phyloP scores from a whole-genome alignment of 2,329 filamentous ascomycete species.

The Sarocladium kiliense region DNA sequence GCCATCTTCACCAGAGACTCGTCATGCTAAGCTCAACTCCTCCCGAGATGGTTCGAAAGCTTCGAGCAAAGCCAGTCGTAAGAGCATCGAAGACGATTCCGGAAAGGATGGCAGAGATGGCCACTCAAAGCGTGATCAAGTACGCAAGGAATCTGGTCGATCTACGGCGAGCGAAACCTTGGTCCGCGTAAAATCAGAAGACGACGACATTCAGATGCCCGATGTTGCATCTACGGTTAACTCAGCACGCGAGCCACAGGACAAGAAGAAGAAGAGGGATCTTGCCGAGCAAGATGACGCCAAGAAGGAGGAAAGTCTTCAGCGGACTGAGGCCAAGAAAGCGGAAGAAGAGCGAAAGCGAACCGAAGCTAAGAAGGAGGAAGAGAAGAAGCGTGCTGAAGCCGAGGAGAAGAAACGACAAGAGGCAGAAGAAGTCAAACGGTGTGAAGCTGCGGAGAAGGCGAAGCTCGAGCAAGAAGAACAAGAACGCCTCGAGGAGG shows the following conservation, averaged over 20 bases:
- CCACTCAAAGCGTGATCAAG: conserved; percentile 29
- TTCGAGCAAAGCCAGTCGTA: conserved; percentile 3
- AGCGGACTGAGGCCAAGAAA: conserved; percentile 24
- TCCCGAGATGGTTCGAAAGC: conserved; percentile 29
- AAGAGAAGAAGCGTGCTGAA: conserved; percentile 15
- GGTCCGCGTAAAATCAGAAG: conserved; percentile 54
- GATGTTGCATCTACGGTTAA: conserved; percentile 34
- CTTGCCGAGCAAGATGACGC: conserved; percentile 25
- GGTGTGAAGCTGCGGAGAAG: conserved; percentile 26
- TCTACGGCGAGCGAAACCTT: conserved; percentile 37
- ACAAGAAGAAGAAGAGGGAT: conserved; percentile 27
- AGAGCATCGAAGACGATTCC: conserved; percentile 37
- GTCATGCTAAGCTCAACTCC: conserved; percentile 17
- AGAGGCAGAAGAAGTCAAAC: conserved; percentile 12
- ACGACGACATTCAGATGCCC: conserved; percentile 50
- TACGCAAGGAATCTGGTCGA: conserved; percentile 38
- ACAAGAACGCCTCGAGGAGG: conserved; percentile 9
- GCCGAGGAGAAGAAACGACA: conserved; percentile 12
- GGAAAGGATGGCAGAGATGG: background rate
- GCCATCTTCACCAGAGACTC: conserved; percentile 35
- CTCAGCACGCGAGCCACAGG: conserved; percentile 28
- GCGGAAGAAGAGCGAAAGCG: conserved; percentile 23
- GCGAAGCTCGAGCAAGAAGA: conserved; percentile 15
- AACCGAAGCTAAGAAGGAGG: conserved; percentile 22
- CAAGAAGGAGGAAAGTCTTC: conserved; percentile 24